These are phyloP conservation scores for Ophiorrhiza pumila DNA, from an alignment of 257 asterid species.

Conservation along the genomic window DNA sequence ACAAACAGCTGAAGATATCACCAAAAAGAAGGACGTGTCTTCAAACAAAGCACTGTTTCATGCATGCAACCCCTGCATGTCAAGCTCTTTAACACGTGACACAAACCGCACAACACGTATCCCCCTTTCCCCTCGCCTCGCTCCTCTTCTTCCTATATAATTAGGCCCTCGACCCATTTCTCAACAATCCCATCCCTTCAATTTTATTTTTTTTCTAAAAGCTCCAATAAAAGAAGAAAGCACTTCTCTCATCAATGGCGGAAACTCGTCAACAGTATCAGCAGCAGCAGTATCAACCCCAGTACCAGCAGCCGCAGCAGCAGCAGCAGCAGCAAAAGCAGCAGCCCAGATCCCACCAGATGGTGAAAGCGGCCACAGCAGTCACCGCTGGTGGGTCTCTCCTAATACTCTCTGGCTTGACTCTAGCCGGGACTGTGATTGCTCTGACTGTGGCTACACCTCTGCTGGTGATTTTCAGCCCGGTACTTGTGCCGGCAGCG, in stretches of 20 bases:
- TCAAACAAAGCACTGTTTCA: not conserved
- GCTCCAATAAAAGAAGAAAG: too few species aligned
- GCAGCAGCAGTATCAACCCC: conserved; percentile 16
- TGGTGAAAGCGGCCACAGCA: conserved; percentile 67
- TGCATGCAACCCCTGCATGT: conserved; percentile 65
- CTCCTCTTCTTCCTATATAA: not conserved
- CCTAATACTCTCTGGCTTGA: conserved; percentile 60
- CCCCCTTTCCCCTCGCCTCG: not conserved
- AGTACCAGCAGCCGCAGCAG: conserved; percentile 14
- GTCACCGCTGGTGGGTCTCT: conserved; percentile 69
- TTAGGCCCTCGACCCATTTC: not conserved
- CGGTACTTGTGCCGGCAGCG: conserved; percentile 71
- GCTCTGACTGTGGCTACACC: conserved; percentile 74
- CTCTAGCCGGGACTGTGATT: conserved; percentile 55
- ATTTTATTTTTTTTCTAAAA: not conserved
- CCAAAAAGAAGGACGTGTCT: conserved; percentile 44
- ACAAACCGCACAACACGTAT: conserved; percentile 30
- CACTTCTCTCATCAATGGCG: conserved; percentile 8
- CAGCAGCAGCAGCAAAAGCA: conserved; percentile 17
- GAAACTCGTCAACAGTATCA: conserved; percentile 7
- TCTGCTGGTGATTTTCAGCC: conserved; percentile 73
- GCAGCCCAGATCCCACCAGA: conserved; percentile 44
- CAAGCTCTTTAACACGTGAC: conserved; percentile 35
- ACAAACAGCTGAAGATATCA: too few species aligned
- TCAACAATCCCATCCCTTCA: not conserved